Conservation (phyloP, 495 filamentous ascomycete genomes). For the Apiosordaria backusii region DNA sequence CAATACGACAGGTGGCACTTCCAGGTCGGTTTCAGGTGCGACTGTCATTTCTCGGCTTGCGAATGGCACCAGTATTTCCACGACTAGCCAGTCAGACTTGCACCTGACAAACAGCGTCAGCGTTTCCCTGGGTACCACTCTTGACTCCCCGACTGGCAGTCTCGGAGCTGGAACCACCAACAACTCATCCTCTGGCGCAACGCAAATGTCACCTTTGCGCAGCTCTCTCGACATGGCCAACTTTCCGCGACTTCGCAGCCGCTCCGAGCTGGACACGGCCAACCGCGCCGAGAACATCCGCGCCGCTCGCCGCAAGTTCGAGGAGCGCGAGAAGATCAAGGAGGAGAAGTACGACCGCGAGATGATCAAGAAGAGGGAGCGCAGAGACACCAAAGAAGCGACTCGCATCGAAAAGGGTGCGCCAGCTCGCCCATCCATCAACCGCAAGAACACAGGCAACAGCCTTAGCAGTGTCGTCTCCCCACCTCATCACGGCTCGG, state of each 20-base stretch:
- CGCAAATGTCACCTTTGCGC: slow-evolving; percentile 48
- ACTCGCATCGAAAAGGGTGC: slow-evolving; percentile 41
- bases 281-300: slow-evolving; percentile 45
- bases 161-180: slow-evolving; percentile 18
- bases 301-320: slow-evolving; percentile 51
- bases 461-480: slow-evolving; percentile 22
- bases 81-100: slow-evolving; percentile 40
- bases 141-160: slow-evolving; percentile 33
- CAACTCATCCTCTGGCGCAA: slow-evolving; percentile 9
- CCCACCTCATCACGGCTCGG: not conserved
- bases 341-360: slow-evolving; percentile 55
- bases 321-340: slow-evolving; percentile 52
- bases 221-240: slow-evolving; percentile 45
- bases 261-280: slow-evolving; percentile 48
- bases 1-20: slow-evolving; percentile 36
- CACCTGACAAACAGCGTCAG: slow-evolving; percentile 31
- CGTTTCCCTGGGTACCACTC: slow-evolving; percentile 9
- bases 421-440: slow-evolving; percentile 30
- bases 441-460: slow-evolving; percentile 38
- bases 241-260: slow-evolving; percentile 51
- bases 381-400: slow-evolving; percentile 46
- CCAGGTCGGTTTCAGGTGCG: slow-evolving; percentile 25
- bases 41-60: slow-evolving; percentile 37
- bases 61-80: slow-evolving; percentile 35
- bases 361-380: slow-evolving; percentile 50